Evolutionary conservation across 768 basidiomycete genomes (phyloP).

Genomic region (Boletus rubroflammeus): DNA sequence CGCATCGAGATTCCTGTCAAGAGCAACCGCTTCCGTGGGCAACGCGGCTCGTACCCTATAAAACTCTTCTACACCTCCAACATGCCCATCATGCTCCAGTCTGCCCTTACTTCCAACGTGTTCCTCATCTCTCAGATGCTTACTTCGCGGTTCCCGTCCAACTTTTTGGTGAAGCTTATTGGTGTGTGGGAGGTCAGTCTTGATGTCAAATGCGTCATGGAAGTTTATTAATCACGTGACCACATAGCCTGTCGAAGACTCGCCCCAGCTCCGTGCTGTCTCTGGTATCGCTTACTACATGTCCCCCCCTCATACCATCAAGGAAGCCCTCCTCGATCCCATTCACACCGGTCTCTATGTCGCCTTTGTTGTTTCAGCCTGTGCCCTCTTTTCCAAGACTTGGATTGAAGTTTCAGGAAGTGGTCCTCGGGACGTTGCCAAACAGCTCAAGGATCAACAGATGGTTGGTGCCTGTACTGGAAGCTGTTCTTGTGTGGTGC

Average conservation of each 20-base stretch:
- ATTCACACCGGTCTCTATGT: constrained; percentile 92
- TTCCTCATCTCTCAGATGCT: constrained; percentile 98
- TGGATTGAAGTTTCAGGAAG: constrained; percentile 99
- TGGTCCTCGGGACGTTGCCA: constrained; percentile 93
- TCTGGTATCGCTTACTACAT: constrained; percentile 98
- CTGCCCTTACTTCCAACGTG: constrained; percentile 87
- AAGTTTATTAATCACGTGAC: background rate
- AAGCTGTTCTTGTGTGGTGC: background rate
- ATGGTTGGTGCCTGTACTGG: constrained; percentile 53
- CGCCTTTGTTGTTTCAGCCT: constrained; percentile 87
- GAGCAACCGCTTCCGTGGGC: constrained; percentile 94
- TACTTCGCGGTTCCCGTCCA: constrained; percentile 83
- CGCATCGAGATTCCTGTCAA: constrained; percentile 98
- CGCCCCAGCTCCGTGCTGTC: constrained; percentile 83
- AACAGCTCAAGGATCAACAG: constrained; percentile 97
- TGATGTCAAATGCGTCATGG: background rate
- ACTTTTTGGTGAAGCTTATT: constrained; percentile 84
- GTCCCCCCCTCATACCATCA: constrained; percentile 93
- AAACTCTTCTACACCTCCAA: constrained; percentile 99
- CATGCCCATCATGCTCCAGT: constrained; percentile 99
- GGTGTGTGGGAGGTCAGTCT: constrained; percentile 94
- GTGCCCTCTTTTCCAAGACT: constrained; percentile 97
- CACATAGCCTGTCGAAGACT: constrained; percentile 87
- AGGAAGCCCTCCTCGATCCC: constrained; percentile 84
- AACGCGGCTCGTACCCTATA: constrained; percentile 91